Base-by-base conservation (phyloP, 352 stramenopile species). In the Pythium grandisporangium region DNA sequence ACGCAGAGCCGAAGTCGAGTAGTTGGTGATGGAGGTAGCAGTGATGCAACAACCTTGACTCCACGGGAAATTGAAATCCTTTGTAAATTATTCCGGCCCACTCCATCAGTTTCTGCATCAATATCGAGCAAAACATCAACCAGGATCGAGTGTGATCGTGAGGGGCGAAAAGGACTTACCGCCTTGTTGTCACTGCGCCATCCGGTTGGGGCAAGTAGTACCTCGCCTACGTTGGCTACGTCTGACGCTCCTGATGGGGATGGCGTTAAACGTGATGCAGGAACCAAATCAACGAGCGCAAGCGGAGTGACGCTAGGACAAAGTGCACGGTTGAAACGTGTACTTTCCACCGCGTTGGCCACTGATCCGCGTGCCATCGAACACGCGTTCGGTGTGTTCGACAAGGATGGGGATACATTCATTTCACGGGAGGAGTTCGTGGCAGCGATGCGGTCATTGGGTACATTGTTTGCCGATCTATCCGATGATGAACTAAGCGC, bases 51-150 rank as follows among this genome's bases (percentile, higher is more conserved):
- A 21, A 80, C 75, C 2, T 50, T 87, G 1, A 75, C 61, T n/a
- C 51, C 64, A 11, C 58, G 71, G 7, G 71, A 85, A 45, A 64
- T 85, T 12, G 55, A 59, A 4, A 69, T 84, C 30, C 39, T 89
- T 30, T 93, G 66, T 30, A 61, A 78, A n/a, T 48, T 76, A 10
- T 89, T 86, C 26, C 37, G 44, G 14, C 30, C 37, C 4, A 53
- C 41, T 25, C 30, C 41, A 17, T 36, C 42, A 21, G 37, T 39
- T 21, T 62, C 25, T 24, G 51, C 50, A 45, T 48, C 30, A 42
- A 50, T n/a, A n/a, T n/a, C n/a, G n/a, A n/a, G n/a, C n/a, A n/a
- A n/a, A n/a, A n/a, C n/a, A n/a, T n/a, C 45, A n/a, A 58, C 69
- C 1, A 48, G 69, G 1, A 88, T 88, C 33, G 48, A 58, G 13